A percentile compares a stretch with the other conserved stretches of the same genome.
These are phyloP conservation scores for Cryptosporidium sp. DNA, from an alignment of 169 alveolate genomes.

Conservation along the genomic window DNA sequence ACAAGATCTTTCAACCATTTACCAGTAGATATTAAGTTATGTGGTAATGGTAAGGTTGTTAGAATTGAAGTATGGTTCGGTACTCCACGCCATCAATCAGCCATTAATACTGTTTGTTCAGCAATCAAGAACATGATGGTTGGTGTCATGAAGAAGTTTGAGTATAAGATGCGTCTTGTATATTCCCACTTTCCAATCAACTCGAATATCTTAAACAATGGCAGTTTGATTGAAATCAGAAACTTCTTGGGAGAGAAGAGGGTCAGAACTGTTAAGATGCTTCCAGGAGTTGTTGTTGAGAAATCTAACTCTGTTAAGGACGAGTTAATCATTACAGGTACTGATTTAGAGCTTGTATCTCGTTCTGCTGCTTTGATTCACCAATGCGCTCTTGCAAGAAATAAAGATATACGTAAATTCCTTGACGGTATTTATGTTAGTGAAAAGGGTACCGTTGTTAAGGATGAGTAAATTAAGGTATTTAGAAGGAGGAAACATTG, in stretches of 20 bases:
- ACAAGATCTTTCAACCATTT: constrained; percentile 95
- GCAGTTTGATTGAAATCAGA: constrained; percentile 95
- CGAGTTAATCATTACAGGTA: constrained; percentile 96
- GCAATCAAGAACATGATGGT: constrained; percentile 97
- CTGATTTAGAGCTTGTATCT: constrained; percentile 96
- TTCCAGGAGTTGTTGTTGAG: constrained; percentile 94
- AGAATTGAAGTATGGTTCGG: constrained; percentile 95
- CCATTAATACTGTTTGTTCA: constrained; percentile 94
- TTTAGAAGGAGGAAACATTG: not conserved
- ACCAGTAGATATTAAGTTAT: constrained; percentile 93
- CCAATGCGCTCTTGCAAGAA: constrained; percentile 96
- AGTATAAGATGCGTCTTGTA: constrained; percentile 99
- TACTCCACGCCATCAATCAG: constrained; percentile 92
- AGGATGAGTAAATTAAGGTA: constrained; percentile 82
- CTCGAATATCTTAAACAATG: constrained; percentile 94
- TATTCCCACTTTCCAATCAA: constrained; percentile 99
- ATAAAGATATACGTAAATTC: constrained; percentile 99
- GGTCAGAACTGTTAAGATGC: constrained; percentile 92
- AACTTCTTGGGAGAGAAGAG: constrained; percentile 99
- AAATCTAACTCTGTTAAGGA: constrained; percentile 95
- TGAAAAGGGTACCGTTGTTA: constrained; percentile 92
- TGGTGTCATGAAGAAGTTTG: constrained; percentile 96
- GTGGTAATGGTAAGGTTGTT: constrained; percentile 90
- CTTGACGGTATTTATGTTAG: constrained; percentile 99
- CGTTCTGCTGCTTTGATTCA: constrained; percentile 98